These are phyloP conservation scores for Naegleria gruberi DNA, from an alignment of 208 protist genomes.

Conservation along the genomic window DNA sequence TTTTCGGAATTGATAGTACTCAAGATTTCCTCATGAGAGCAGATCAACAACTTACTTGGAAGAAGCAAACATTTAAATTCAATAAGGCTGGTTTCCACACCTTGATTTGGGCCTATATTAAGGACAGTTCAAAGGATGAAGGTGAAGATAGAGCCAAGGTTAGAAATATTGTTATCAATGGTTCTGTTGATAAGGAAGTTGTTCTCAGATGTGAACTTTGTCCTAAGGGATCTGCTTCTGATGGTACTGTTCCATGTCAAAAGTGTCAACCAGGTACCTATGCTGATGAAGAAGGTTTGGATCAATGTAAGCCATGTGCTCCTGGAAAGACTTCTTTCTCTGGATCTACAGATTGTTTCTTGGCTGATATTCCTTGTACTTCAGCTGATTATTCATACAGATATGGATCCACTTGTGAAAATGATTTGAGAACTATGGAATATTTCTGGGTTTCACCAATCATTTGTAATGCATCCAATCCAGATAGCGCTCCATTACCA, in stretches of 20 bases:
- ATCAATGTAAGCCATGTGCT: neutral
- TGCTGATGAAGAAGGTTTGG: neutral
- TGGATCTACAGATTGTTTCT: neutral
- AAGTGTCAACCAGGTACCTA: neutral
- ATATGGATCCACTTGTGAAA: neutral
- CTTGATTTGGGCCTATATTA: neutral
- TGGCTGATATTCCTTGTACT: neutral
- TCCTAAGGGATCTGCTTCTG: neutral
- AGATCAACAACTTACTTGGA: neutral
- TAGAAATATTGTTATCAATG: neutral
- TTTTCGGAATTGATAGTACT: neutral
- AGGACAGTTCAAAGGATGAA: neutral
- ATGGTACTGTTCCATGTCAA: neutral
- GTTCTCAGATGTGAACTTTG: neutral
- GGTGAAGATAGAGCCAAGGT: neutral
- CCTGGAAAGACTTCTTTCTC: neutral
- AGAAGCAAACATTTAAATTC: neutral
- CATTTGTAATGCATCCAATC: neutral
- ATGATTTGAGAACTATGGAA: neutral
- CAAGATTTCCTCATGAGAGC: neutral
- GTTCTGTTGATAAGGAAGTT: neutral
- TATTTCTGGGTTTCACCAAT: neutral
- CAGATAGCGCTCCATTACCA: neutral
- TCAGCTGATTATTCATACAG: neutral
- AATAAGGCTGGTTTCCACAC: neutral